Conservation (phyloP, 2,329 filamentous ascomycete species). For the Colletotrichum sp. region DNA sequence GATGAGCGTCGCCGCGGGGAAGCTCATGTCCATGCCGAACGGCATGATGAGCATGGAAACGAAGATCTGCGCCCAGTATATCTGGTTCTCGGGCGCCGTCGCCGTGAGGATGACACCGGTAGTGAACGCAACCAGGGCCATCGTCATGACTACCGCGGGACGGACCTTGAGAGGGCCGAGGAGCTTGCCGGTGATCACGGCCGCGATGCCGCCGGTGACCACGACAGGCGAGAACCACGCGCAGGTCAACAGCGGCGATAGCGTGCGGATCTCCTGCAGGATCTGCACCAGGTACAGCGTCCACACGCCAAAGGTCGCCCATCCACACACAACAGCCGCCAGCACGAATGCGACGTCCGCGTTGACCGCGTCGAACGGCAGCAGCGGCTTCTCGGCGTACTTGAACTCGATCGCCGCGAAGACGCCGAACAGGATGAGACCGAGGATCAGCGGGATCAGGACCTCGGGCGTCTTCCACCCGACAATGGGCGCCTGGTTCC, state of each 20-base stretch:
- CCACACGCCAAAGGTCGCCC: slow-evolving; percentile 60
- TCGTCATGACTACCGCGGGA: slow-evolving; percentile 46
- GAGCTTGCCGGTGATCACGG: slow-evolving; percentile 47
- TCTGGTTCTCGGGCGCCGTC: slow-evolving; percentile 56
- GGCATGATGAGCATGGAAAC: slow-evolving; percentile 62
- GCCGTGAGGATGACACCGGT: slow-evolving; percentile 47
- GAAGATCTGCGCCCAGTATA: slow-evolving; percentile 70
- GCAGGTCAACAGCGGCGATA: slow-evolving; percentile 46
- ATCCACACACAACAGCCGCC: slow-evolving; percentile 56
- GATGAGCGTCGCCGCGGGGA: slow-evolving; percentile 66
- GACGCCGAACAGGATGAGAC: slow-evolving; percentile 53
- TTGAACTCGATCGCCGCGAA: slow-evolving; percentile 64
- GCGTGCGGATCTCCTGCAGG: slow-evolving; percentile 46
- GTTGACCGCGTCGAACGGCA: slow-evolving; percentile 58
- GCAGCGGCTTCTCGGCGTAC: slow-evolving; percentile 53
- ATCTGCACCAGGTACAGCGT: slow-evolving; percentile 57
- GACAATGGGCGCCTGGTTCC: slow-evolving; percentile 67
- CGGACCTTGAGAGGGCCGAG: slow-evolving; percentile 40
- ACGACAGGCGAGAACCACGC: slow-evolving; percentile 51
- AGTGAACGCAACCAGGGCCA: slow-evolving; percentile 49
- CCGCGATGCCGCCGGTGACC: slow-evolving; percentile 47
- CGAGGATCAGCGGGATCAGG: slow-evolving; percentile 62
- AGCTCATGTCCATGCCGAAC: slow-evolving; percentile 71
- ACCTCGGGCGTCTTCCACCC: slow-evolving; percentile 64
- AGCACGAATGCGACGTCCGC: slow-evolving; percentile 60